Percentiles rank a stretch among this genome's conserved stretches.
phyloP scores from a whole-genome alignment of 805 yeast species.

The Ogataea nitratoaversa region DNA sequence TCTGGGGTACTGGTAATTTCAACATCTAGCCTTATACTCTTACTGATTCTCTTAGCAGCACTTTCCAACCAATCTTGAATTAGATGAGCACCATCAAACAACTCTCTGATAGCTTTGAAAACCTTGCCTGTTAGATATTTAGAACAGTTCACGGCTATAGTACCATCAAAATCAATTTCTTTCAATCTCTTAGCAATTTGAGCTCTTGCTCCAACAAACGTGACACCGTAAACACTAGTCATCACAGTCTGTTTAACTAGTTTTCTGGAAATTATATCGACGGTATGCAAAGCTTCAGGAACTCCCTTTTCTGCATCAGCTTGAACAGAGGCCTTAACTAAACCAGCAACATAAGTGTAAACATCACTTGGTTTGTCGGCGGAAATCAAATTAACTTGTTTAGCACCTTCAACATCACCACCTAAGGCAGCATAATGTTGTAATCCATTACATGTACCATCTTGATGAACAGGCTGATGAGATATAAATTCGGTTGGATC shows the following conservation, averaged over 20 bases:
- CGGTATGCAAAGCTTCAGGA: constrained; percentile 48
- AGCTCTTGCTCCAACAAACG: constrained; percentile 85
- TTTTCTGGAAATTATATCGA: constrained; percentile 71
- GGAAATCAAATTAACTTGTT: constrained; percentile 71
- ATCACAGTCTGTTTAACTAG: constrained; percentile 95
- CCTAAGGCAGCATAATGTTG: constrained; percentile 87
- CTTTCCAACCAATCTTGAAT: constrained; percentile 96
- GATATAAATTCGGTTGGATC: constrained; percentile 66
- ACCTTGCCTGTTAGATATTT: constrained; percentile 74
- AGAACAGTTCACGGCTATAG: constrained; percentile 36
- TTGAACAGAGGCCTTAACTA: constrained; percentile 54
- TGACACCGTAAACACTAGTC: constrained; percentile 98
- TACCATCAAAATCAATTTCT: constrained; percentile 44
- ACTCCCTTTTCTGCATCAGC: constrained; percentile 51
- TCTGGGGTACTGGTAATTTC: constrained; percentile 51
- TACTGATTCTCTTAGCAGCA: constrained; percentile 75
- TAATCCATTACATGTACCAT: constrained; percentile 82
- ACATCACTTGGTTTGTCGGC: constrained; percentile 74
- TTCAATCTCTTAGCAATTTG: constrained; percentile 80
- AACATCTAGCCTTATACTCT: constrained; percentile 67
- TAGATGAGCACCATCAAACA: constrained; percentile 87
- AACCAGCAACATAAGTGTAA: constrained; percentile 62
- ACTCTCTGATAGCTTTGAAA: constrained; percentile 75
- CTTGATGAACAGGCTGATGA: constrained; percentile 79
- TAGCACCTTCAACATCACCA: constrained; percentile 81